Base-by-base conservation (phyloP, 768 basidiomycete species). In the Strobilomyces dryophilus region DNA sequence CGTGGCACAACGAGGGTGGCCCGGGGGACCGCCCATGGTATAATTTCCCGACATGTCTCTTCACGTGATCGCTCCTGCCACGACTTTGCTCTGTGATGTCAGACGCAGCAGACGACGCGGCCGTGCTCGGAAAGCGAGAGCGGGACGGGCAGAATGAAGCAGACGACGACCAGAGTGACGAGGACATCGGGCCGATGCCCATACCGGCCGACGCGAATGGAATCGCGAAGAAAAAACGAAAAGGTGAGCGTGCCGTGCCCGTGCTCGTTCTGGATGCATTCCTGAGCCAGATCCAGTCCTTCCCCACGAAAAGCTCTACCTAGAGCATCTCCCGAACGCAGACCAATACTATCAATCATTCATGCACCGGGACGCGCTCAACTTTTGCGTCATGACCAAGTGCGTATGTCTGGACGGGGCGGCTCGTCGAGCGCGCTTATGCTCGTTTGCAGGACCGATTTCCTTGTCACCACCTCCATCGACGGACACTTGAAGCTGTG, bases 401-500 rank as follows among this genome's bases (percentile, higher is more conserved):
- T 95, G 48, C 52, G 84, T 69, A 20, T 32, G 20, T 32, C 17
- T 10, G 8, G 15, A 24, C 14, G 21, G 24, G 9, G 3, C 20
- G 32, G 31, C 20, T 15, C 31, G 14, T 14, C 5, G 12, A 10
- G 17, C 3, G 20, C 5, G 36, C 58, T 66, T 29, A 70, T 14
- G 5, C n/a, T 40, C 26, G 3, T 31, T 11, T 11, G 4, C 60
- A 97, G 95, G 69, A 95, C 93, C 12, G 85, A 93, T 52, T 99
- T 98, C 64, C 65, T 98, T 40, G 79, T 99, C 45, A 99, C 97
- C 8, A 94, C 95, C 1, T 98, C 95, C 3, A 71, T 93, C 10
- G 97, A 98, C 66, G 97, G 97, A 2, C 89, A 94, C 70, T 71
- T 98, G 57, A 99, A 99, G 69, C 72, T 99, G n/a, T 99, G 97